Evolutionary conservation across 2,329 filamentous ascomycete species (phyloP).

Genomic region (Hirsutella thompsonii): DNA sequence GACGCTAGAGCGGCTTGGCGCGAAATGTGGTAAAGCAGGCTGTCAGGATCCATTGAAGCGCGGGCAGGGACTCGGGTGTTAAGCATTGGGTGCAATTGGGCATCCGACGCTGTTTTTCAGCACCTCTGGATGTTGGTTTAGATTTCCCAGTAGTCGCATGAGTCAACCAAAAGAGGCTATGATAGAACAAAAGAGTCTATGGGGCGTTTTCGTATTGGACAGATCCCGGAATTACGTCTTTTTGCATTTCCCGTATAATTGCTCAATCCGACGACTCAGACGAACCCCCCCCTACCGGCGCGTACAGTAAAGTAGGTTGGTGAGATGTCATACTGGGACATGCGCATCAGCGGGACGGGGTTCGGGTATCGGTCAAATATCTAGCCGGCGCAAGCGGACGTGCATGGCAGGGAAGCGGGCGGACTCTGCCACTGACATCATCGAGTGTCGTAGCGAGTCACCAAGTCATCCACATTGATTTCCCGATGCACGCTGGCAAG

Average conservation of each 20-base stretch:
- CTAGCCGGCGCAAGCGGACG: too few relatives aligned
- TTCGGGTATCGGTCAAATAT: not conserved
- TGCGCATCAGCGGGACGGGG: not conserved
- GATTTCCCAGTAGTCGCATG: not conserved
- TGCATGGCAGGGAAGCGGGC: not conserved
- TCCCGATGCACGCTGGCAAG: too few relatives aligned
- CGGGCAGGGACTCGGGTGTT: not conserved
- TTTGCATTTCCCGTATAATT: too few relatives aligned
- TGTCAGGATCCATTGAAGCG: not conserved
- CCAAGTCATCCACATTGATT: too few relatives aligned
- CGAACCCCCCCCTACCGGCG: not conserved
- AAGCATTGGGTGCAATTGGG: not conserved
- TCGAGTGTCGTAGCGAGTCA: not conserved
- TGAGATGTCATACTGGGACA: not conserved
- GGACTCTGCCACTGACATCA: constrained; percentile 1
- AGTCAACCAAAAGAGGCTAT: not conserved
- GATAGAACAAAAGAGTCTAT: constrained; percentile 1
- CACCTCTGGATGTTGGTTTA: not conserved
- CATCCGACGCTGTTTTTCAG: not conserved
- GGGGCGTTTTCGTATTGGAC: not conserved
- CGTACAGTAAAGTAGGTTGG: not conserved
- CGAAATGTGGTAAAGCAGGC: not conserved
- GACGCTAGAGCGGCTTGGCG: not conserved
- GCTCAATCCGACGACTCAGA: not conserved
- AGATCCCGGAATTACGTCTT: too few relatives aligned